Conservation (phyloP, 2,329 filamentous ascomycete species). For the Tolypocladium guangdongense region DNA sequence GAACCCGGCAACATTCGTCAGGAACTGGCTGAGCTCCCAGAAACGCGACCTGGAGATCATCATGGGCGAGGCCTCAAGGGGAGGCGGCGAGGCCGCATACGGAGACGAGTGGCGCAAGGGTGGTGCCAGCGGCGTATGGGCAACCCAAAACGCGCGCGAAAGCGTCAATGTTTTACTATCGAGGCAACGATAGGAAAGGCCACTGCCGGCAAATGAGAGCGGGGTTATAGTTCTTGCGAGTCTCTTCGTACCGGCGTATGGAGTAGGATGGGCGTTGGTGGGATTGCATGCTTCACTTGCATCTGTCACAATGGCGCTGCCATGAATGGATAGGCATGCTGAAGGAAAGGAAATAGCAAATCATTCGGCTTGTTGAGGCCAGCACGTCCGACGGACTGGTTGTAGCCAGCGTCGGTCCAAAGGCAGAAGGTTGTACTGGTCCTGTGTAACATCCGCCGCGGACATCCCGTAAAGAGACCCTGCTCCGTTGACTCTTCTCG, state of each 20-base stretch:
- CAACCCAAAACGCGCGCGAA: slow-evolving; percentile 47
- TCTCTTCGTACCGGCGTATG: not conserved
- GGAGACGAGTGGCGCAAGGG: slow-evolving; percentile 61
- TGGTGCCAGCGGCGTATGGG: slow-evolving; percentile 43
- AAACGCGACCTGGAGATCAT: slow-evolving; percentile 84
- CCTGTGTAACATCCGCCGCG: not conserved
- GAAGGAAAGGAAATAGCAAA: not conserved
- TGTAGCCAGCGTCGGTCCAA: not conserved
- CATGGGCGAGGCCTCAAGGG: slow-evolving; percentile 64
- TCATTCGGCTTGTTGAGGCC: not conserved
- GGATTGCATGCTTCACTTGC: not conserved
- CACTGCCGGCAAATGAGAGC: not conserved
- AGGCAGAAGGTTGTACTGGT: not conserved
- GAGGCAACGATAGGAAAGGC: slow-evolving; percentile 30
- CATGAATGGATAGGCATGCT: not conserved
- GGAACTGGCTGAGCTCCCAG: slow-evolving; percentile 82
- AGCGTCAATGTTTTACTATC: slow-evolving; percentile 51
- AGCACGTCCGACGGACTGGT: not conserved
- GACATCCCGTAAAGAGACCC: not conserved
- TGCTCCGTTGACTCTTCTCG: not conserved
- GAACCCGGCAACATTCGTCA: slow-evolving; percentile 76
- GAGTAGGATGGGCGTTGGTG: not conserved
- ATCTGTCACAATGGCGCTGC: not conserved
- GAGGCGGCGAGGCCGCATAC: slow-evolving; percentile 43
- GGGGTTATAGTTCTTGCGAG: not conserved